These are phyloP conservation scores for Ochetophila trinervis DNA, from an alignment of 306 rosid species.

Conservation along the genomic window DNA sequence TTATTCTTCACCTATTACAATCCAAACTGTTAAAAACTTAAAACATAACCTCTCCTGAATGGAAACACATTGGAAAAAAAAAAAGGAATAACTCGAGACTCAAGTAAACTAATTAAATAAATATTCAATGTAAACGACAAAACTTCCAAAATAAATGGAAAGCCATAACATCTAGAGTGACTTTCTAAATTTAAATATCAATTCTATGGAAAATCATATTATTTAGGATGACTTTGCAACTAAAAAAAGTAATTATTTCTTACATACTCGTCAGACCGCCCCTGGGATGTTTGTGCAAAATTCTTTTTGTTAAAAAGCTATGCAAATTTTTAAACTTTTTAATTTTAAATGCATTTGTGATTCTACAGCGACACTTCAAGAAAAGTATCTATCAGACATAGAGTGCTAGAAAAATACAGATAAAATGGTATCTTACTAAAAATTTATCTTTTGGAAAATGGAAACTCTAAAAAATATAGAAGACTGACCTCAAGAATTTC, in stretches of 20 bases:
- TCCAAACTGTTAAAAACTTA: slow-evolving; percentile 1
- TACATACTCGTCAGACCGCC: no score
- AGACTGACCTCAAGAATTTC: slow-evolving; percentile 82
- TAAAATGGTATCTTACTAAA: background rate
- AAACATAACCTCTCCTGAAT: slow-evolving; percentile 7
- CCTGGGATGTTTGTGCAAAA: no score
- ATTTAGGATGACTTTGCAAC: no score
- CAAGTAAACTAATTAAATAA: background rate
- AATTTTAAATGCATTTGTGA: no score
- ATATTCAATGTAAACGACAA: background rate
- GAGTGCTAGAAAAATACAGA: no score
- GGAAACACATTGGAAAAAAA: background rate
- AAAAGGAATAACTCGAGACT: slow-evolving; percentile 1
- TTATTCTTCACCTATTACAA: slow-evolving; percentile 75
- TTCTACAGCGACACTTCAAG: no score
- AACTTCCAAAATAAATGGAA: background rate
- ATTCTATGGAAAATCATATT: no score
- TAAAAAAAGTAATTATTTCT: no score
- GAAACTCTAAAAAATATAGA: background rate
- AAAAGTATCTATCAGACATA: no score
- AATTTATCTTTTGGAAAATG: background rate
- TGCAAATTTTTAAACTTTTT: no score
- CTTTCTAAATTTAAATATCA: no score
- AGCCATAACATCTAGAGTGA: background rate
- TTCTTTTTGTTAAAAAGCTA: no score